Evolutionary conservation across 306 rosid genomes (phyloP).

Genomic region (Echinosophora koreensis): DNA sequence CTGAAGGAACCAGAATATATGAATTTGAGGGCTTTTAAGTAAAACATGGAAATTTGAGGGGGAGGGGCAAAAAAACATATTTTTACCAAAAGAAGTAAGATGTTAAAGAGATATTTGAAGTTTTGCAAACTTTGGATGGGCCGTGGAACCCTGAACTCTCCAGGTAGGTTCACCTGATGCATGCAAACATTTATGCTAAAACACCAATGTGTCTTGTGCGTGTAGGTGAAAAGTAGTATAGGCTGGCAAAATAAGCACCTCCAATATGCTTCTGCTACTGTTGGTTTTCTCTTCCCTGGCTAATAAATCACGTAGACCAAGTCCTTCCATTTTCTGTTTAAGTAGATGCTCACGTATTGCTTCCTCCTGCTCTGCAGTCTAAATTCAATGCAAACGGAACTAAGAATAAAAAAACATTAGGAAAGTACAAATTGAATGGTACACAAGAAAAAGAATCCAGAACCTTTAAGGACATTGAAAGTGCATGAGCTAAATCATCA

Average conservation of each 20-base stretch:
- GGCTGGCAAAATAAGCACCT: conserved; percentile 55
- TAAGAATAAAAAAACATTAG: conserved; percentile 42
- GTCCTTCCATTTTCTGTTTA: conserved; percentile 42
- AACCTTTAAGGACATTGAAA: conserved; percentile 83
- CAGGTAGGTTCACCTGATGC: conserved; percentile 24
- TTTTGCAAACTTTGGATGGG: conserved; percentile 20
- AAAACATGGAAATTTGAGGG: conserved; percentile 27
- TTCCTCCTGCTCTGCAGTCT: conserved; percentile 81
- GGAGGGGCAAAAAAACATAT: neutral
- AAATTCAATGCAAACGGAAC: conserved; percentile 49
- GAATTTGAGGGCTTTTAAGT: conserved; percentile 18
- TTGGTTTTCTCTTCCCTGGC: conserved; percentile 44
- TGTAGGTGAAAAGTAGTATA: conserved; percentile 26
- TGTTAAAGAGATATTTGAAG: neutral
- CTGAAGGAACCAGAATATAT: conserved; percentile 33
- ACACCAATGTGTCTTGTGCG: neutral
- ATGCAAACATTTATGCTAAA: conserved; percentile 7
- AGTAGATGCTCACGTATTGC: conserved; percentile 52
- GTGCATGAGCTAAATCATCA: conserved; percentile 76
- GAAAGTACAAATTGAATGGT: conserved; percentile 35
- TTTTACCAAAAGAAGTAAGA: conserved; percentile 7
- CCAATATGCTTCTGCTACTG: conserved; percentile 45
- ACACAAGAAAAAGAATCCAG: neutral
- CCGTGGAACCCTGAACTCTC: conserved; percentile 23
- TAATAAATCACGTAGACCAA: conserved; percentile 26